These are phyloP conservation scores for Cutaneotrichosporon sp. DNA, from an alignment of 1,284 basidiomycete species.

Conservation along the genomic window DNA sequence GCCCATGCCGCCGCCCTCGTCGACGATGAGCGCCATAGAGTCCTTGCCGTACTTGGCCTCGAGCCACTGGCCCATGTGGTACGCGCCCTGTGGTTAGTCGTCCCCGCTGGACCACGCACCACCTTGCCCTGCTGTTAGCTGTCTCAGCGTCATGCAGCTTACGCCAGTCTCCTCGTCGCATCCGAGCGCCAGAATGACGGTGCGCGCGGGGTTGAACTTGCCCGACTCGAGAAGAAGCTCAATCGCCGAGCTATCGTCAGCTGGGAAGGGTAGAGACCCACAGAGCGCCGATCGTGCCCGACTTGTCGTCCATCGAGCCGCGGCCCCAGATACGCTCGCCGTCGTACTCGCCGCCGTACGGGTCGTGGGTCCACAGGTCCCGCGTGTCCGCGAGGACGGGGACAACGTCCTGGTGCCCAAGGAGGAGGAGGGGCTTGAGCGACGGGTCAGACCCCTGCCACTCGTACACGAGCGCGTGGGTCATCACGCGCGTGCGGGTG, in stretches of 20 bases:
- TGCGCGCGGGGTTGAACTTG: constrained; percentile 59
- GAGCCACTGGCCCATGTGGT: constrained; percentile 58
- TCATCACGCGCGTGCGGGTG: constrained; percentile 63
- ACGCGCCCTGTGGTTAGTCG: constrained; percentile 60
- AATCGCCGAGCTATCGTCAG: constrained; percentile 56
- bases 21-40: constrained; percentile 63
- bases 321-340: constrained; percentile 64
- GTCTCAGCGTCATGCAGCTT: constrained; percentile 16
- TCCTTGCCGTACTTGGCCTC: constrained; percentile 62
- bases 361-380: constrained; percentile 63
- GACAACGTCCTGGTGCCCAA: constrained; percentile 66
- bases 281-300: constrained; percentile 63
- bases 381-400: constrained; percentile 62
- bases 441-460: constrained; percentile 62
- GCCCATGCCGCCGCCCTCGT: constrained; percentile 46
- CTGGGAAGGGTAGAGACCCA: constrained; percentile 15
- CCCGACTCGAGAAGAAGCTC: constrained; percentile 60
- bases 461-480: constrained; percentile 65
- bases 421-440: constrained; percentile 67
- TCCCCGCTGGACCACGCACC: not conserved
- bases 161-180: constrained; percentile 69
- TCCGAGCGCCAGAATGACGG: constrained; percentile 66
- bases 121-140: constrained; percentile 18
- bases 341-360: constrained; percentile 67
- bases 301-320: constrained; percentile 65